A percentile compares a stretch with the other conserved stretches of the same genome.
Evolutionary conservation across 441 rosid species (phyloP).

Genomic region (Gossypium gossypioides): DNA sequence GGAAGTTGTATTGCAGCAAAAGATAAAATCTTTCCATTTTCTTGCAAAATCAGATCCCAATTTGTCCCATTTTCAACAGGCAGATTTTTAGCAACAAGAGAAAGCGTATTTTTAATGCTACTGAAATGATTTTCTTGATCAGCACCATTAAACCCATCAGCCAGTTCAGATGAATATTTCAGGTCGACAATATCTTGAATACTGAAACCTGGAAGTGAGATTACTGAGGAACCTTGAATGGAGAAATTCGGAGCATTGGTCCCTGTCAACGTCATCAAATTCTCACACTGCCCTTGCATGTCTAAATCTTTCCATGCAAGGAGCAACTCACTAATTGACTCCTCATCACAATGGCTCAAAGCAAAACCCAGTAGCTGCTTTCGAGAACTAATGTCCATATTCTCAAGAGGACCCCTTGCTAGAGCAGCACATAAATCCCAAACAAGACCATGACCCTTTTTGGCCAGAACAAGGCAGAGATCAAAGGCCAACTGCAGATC

Average conservation of each 20-base stretch:
- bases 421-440: conserved; percentile 99
- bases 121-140: conserved; percentile 40
- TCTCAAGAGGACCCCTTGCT: conserved; percentile 93
- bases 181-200: conserved; percentile 38
- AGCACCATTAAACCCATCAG: conserved; percentile 29
- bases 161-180: conserved; percentile 39
- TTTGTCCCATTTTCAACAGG: conserved; percentile 42
- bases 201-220: conserved; percentile 26
- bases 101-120: conserved; percentile 40
- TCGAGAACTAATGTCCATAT: conserved; percentile 74
- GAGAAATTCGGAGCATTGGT: conserved; percentile 39
- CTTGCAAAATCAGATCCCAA: conserved; percentile 55
- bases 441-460: conserved; percentile 83
- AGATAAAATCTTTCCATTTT: conserved; percentile 68
- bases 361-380: conserved; percentile 86
- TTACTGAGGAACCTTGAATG: conserved; percentile 24
- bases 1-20: conserved; percentile 79
- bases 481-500: conserved; percentile 97
- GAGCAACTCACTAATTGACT: conserved; percentile 83
- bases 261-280: conserved; percentile 48
- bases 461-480: conserved; percentile 73
- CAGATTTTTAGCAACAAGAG: conserved; percentile 54
- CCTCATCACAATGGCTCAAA: conserved; percentile 87
- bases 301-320: conserved; percentile 98
- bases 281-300: conserved; percentile 77